Percentiles rank a stretch among this genome's conserved stretches.
phyloP scores from a whole-genome alignment of 345 rosid genomes.

The Iberis pinnata region DNA sequence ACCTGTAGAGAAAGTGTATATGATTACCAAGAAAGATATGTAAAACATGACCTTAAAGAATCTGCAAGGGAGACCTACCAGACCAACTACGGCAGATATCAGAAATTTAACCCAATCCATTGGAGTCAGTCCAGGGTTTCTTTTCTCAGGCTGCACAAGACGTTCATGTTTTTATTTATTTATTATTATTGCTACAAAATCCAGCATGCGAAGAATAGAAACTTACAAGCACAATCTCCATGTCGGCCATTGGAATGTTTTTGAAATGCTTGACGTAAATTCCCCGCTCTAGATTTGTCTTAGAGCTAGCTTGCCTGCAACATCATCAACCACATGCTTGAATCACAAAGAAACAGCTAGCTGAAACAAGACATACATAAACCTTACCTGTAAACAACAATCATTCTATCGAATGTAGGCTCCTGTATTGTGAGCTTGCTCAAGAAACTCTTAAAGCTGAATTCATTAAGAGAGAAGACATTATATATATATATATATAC shows the following conservation, averaged over 20 bases:
- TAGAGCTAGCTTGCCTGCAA: conserved; percentile 62
- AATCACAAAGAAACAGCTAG: conserved; percentile 14
- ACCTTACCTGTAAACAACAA: conserved; percentile 81
- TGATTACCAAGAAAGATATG: conserved; percentile 4
- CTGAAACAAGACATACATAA: conserved; percentile 15
- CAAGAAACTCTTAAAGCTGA: conserved; percentile 55
- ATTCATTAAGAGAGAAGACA: conserved; percentile 19
- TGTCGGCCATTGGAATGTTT: conserved; percentile 97
- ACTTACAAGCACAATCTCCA: conserved; percentile 97
- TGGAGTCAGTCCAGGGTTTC: conserved; percentile 94
- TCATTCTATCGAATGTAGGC: conserved; percentile 91
- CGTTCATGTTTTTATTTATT: conserved; percentile 3
- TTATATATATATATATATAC: neutral
- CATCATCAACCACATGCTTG: conserved; percentile 17
- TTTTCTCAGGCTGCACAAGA: conserved; percentile 84
- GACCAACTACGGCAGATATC: conserved; percentile 80
- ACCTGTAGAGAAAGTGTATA: conserved; percentile 39
- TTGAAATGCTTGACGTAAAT: conserved; percentile 88
- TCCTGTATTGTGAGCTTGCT: conserved; percentile 79
- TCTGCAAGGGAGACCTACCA: conserved; percentile 49
- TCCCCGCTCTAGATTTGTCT: conserved; percentile 53
- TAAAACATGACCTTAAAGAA: neutral
- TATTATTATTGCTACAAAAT: neutral
- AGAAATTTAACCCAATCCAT: conserved; percentile 98
- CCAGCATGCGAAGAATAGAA: conserved; percentile 14